phyloP scores from a whole-genome alignment of 1,284 basidiomycete genomes.

The Lentinula novae-zelandiae region DNA sequence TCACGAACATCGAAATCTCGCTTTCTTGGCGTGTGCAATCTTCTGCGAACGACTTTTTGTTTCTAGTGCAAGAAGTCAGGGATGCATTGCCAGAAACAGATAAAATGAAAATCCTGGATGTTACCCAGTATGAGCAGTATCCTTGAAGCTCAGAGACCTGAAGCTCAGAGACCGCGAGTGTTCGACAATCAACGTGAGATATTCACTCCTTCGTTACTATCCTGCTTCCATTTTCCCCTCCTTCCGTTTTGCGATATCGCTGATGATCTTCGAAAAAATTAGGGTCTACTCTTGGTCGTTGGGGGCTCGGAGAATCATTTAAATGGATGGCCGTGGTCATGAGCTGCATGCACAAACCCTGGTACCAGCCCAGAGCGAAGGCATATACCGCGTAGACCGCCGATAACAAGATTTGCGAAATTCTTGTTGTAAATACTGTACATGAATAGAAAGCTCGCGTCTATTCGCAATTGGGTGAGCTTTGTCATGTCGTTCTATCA shows the following conservation, averaged over 20 bases:
- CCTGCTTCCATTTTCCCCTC: background rate
- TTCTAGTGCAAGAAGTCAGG: background rate
- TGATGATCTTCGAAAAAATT: background rate
- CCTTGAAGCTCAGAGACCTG: background rate
- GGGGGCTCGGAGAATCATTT: background rate
- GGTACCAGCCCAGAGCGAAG: too few species aligned
- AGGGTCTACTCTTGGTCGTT: background rate
- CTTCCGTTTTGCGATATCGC: background rate
- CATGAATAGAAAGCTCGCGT: background rate
- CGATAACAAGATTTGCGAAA: background rate
- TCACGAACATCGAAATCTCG: background rate
- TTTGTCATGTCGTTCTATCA: too few species aligned
- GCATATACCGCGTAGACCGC: background rate
- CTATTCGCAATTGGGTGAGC: too few species aligned
- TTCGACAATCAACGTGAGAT: background rate
- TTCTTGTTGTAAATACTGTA: background rate
- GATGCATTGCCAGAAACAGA: background rate
- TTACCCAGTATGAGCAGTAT: too few species aligned
- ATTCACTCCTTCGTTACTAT: background rate
- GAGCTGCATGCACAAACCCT: background rate
- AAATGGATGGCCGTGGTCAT: background rate
- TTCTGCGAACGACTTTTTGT: background rate
- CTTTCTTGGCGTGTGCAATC: background rate
- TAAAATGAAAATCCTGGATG: background rate
- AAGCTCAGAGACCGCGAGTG: background rate